Evolutionary conservation across 1,139 yeast species (phyloP), one percentile per base, ranked within the genome.

Genomic region (Nadsonia commutata): DNA sequence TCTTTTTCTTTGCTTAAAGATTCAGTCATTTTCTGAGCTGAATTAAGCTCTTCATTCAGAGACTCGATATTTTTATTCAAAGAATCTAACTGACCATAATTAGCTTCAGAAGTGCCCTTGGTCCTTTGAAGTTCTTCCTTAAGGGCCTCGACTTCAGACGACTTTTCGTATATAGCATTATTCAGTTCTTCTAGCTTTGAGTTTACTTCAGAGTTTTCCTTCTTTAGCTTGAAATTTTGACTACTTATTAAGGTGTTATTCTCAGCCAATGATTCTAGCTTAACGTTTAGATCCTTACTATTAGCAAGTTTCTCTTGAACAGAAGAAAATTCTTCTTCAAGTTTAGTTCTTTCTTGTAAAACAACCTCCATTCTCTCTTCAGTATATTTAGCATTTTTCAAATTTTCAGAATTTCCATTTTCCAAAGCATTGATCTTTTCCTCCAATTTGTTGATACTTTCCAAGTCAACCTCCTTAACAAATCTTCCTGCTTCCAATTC

Each of bases 401-500:
- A 20, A 18, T 3, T 11, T 7, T 17, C 7, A 17, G 22, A 18
- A 18, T 17, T 8, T 11, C 21, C 31, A 27, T 40, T 38, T 18
- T 39, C 17, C 20, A 47, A 42, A 19, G 38, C 40, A 7, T 38
- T 42, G 20, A 21, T 33, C 33, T 44, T 40, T 27, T 27, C 33
- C n/a, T 27, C 33, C 16, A 27, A 16, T 4, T 13, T 13, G 9
- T 13, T 27, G 13, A 27, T 27, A 27, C n/a, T 13, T 13, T 27
- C n/a, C 5, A 13, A 5, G n/a, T 38, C 39, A 3, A 44, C 27
- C 11, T 44, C 44, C 33, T 13, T 37, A 20, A 13, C 16, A 17
- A 43, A 16, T 18, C 21, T n/a, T 13, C 39, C 39, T 11, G 41
- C 18, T 41, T 47, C 42, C 37, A 50, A 17, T 39, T 55, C 52